phyloP scores from a whole-genome alignment of 2,329 filamentous ascomycete species.

The Diaporthe sp. region DNA sequence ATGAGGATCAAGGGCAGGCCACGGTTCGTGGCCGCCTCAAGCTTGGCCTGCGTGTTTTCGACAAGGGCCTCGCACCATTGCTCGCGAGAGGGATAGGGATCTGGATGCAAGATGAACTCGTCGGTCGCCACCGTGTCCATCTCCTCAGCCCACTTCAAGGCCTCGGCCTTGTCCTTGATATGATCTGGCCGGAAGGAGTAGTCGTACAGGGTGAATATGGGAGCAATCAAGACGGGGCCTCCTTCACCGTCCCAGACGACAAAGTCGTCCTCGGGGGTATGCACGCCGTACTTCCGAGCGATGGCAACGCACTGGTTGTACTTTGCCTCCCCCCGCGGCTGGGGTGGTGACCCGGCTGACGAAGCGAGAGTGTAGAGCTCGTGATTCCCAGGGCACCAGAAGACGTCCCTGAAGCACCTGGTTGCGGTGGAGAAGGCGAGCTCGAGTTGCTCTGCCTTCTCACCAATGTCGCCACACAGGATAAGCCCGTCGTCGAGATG shows the following conservation, averaged over 20 bases:
- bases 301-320: slow-evolving; percentile 65
- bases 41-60: slow-evolving; percentile 40
- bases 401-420: slow-evolving; percentile 51
- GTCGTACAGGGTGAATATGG: slow-evolving; percentile 69
- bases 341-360: slow-evolving; percentile 40
- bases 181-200: slow-evolving; percentile 65
- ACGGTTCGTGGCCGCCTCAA: slow-evolving; percentile 40
- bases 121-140: slow-evolving; percentile 49
- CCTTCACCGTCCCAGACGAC: slow-evolving; percentile 63
- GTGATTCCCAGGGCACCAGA: slow-evolving; percentile 68
- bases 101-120: slow-evolving; percentile 49
- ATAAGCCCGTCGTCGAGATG: slow-evolving; percentile 50
- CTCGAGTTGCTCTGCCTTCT: slow-evolving; percentile 48
- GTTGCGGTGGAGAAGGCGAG: slow-evolving; percentile 46
- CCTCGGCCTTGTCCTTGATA: slow-evolving; percentile 55
- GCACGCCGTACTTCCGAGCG: slow-evolving; percentile 61
- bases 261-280: slow-evolving; percentile 67
- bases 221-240: slow-evolving; percentile 60
- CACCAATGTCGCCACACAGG: slow-evolving; percentile 50
- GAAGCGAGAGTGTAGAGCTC: slow-evolving; percentile 64
- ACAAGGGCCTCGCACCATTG: slow-evolving; percentile 48
- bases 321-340: slow-evolving; percentile 60
- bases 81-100: slow-evolving; percentile 46
- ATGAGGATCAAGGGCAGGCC: slow-evolving; percentile 44
- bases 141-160: slow-evolving; percentile 51